These are phyloP conservation scores for Pythium angustatum DNA, from an alignment of 352 stramenopile species.

Conservation along the genomic window DNA sequence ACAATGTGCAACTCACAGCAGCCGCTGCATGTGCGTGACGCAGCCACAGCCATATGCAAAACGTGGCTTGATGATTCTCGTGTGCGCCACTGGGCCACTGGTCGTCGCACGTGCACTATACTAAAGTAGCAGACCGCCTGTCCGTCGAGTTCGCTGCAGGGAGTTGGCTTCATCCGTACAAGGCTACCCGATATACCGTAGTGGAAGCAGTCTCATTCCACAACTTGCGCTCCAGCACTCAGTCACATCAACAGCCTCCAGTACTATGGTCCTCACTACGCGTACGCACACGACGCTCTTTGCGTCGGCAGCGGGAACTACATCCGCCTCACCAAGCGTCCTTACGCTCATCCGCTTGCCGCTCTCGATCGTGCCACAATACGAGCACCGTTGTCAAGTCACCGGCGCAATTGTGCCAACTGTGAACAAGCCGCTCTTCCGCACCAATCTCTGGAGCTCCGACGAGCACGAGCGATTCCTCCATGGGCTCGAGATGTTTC, in stretches of 20 bases:
- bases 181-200: too few species aligned
- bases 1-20: too few species aligned
- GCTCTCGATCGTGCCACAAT: slow-evolving; percentile 6
- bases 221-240: neutral
- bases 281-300: slow-evolving; percentile 4
- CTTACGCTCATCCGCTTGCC: slow-evolving; percentile 16
- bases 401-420: neutral
- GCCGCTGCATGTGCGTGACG: too few species aligned
- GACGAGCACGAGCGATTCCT: slow-evolving; percentile 64
- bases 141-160: too few species aligned
- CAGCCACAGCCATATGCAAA: too few species aligned
- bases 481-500: slow-evolving; percentile 57
- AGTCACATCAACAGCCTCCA: too few species aligned
- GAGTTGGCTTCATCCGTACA: too few species aligned
- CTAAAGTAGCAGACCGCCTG: too few species aligned
- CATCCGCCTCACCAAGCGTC: neutral
- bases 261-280: slow-evolving; percentile 6
- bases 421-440: slow-evolving; percentile 3
- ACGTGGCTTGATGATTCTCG: too few species aligned
- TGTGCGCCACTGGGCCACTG: too few species aligned
- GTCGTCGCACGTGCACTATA: too few species aligned
- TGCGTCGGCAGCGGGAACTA: neutral
- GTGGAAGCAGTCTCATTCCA: too few species aligned
- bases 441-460: slow-evolving; percentile 15
- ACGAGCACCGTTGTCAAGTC: slow-evolving; percentile 5